Base-by-base conservation (phyloP, 805 yeast genomes). In the Nakazawaea wyomingensis region DNA sequence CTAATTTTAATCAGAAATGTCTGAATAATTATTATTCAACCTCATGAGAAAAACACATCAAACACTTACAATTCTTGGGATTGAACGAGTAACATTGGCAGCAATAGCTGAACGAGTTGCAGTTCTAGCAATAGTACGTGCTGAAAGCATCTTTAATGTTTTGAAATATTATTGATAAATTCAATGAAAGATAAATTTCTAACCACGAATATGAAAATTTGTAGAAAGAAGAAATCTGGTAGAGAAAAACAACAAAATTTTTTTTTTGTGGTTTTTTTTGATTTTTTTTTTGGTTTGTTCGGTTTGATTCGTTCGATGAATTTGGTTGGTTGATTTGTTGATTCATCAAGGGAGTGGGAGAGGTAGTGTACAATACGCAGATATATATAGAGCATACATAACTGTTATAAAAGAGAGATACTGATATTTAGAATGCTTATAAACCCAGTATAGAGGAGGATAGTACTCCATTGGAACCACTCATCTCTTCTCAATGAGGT, bases 61-160 rank as follows among this genome's bases (percentile, higher is more conserved):
- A 22, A 44, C 56, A 71, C 76, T 60, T 66, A 71, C 76, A 51
- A 66, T 57, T 57, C 68, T 66, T 57, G 69, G 68, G 54, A 61
- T 59, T 47, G 66, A 60, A 59, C 69, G 66, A 52, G 70, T 70
- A 57, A 69, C 61, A 64, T 71, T 71, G 57, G 72, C 72, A 56
- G 75, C 71, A 62, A 72, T 72, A 62, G 82, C 83, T 63, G 87
- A 75, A 74, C 87, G 84, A 66, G 86, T 77, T 66, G 88, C 88
- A 65, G 86, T 78, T 75, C 90, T 85, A 68, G 83, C 74, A 71
- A 80, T 78, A 69, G 89, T 79, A 78, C 93, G 88, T 65, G 81
- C 78, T 62, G 90, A 82, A 75, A 85, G 83, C 93, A 85, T 84
- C 64, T 56, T 70, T 51, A 39, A 39, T 26, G 26, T 27, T 22